Conservation (phyloP, 192 early-diverging fungal genomes). For the Backusella australiensis region DNA sequence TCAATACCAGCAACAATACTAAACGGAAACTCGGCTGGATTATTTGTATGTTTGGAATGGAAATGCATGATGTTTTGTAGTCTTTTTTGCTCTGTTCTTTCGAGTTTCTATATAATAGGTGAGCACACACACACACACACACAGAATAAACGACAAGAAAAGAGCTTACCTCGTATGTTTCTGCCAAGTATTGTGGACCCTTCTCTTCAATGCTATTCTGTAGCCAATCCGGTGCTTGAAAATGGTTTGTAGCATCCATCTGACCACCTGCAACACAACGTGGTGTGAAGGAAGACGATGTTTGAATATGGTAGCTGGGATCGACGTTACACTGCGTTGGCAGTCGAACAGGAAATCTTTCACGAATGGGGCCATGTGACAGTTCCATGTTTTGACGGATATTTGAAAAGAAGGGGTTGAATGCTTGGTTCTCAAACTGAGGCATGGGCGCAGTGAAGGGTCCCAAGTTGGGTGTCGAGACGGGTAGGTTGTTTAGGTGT, state of each 20-base stretch:
- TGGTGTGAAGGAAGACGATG: background rate
- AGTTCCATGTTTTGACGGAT: constrained; percentile 61
- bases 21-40: constrained; percentile 48
- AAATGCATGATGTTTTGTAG: constrained; percentile 68
- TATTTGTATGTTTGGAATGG: constrained; percentile 45
- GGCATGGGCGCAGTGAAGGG: constrained; percentile 49
- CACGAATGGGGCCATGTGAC: constrained; percentile 48
- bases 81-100: constrained; percentile 64
- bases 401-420: constrained; percentile 62
- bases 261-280: constrained; percentile 25
- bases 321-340: constrained; percentile 40
- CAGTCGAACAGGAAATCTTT: constrained; percentile 52
- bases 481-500: constrained; percentile 28
- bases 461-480: constrained; percentile 27
- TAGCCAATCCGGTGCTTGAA: constrained; percentile 22
- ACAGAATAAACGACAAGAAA: too few species aligned
- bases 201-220: constrained; percentile 13
- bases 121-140: too few species aligned
- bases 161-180: constrained; percentile 29
- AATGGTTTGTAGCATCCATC: background rate
- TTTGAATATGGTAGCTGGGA: constrained; percentile 1
- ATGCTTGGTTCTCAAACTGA: constrained; percentile 52
- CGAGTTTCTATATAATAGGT: constrained; percentile 44
- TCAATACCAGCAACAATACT: constrained; percentile 81
- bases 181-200: constrained; percentile 26